phyloP scores from a whole-genome alignment of 2,329 filamentous ascomycete species.

The Exophiala viscosa region DNA sequence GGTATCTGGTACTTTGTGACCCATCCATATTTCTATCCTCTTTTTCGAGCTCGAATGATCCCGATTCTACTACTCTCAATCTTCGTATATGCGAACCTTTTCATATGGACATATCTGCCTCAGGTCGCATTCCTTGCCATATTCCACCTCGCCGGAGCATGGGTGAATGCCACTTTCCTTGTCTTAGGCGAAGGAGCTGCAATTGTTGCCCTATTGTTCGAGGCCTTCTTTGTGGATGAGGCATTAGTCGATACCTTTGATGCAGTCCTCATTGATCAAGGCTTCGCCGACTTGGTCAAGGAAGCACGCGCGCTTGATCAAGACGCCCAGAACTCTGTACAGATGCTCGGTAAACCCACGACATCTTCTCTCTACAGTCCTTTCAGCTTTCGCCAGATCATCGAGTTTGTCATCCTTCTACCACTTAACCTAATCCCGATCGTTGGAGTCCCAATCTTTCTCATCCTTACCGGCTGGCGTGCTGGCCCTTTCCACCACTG shows the following conservation, averaged over 20 bases:
- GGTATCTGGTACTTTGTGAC: constrained; percentile 79
- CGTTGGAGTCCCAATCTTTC: constrained; percentile 77
- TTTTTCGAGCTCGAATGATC: constrained; percentile 72
- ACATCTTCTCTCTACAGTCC: constrained; percentile 74
- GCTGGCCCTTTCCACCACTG: constrained; percentile 87
- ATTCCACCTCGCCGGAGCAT: constrained; percentile 83
- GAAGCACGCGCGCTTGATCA: constrained; percentile 62
- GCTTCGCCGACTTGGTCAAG: constrained; percentile 64
- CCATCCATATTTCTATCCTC: constrained; percentile 76
- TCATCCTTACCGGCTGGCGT: constrained; percentile 81
- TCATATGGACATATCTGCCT: constrained; percentile 81
- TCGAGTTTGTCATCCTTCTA: constrained; percentile 74
- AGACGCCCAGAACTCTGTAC: constrained; percentile 65
- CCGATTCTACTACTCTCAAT: constrained; percentile 78
- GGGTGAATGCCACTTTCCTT: constrained; percentile 81
- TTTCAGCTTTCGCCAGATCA: constrained; percentile 85
- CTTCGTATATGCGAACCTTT: constrained; percentile 79
- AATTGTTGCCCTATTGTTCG: constrained; percentile 64
- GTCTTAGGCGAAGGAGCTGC: constrained; percentile 67
- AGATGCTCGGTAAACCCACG: constrained; percentile 78
- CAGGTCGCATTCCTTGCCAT: constrained; percentile 85
- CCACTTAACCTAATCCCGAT: constrained; percentile 85
- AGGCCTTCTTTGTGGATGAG: constrained; percentile 78
- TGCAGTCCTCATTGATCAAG: constrained; percentile 73
- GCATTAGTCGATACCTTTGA: constrained; percentile 79